A percentile compares a stretch with the other conserved stretches of the same genome.
These are phyloP conservation scores for Aspergillus sp. DNA, from an alignment of 2,329 filamentous ascomycete species.

Conservation along the genomic window DNA sequence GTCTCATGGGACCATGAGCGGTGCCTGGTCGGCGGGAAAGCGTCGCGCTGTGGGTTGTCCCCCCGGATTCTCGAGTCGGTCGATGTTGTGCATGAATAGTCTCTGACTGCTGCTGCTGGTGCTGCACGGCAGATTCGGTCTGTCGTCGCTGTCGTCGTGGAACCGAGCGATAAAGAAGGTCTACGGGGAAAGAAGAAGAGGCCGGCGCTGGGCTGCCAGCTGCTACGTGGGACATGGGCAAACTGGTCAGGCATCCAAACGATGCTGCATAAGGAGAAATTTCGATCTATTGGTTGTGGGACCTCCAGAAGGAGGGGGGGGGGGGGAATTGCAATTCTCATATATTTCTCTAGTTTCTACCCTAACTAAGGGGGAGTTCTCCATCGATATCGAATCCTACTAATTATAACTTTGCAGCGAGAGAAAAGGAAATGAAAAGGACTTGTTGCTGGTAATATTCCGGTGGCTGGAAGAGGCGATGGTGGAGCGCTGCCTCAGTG, in stretches of 20 bases:
- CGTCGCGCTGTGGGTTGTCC: conserved; percentile 1
- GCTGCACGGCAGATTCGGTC: conserved; percentile 19
- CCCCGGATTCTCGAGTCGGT: conserved; percentile 3
- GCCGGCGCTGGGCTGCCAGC: conserved; percentile 11
- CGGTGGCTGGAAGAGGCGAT: conserved; percentile 6
- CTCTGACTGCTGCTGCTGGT: neutral
- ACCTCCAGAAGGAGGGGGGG: conserved; percentile 2
- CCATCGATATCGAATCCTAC: neutral
- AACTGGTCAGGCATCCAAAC: conserved; percentile 20
- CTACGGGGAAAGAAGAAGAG: conserved; percentile 5
- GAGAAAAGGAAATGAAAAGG: conserved; percentile 4
- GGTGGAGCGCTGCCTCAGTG: conserved; percentile 9
- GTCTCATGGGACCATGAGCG: neutral
- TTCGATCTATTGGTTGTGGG: conserved; percentile 14
- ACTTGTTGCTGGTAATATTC: neutral
- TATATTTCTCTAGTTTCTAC: neutral
- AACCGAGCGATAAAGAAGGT: conserved; percentile 2
- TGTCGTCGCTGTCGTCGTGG: conserved; percentile 16
- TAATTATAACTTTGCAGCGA: neutral
- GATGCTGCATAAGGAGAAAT: conserved; percentile 13
- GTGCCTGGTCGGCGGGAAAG: conserved; percentile 4
- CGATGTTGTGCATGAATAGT: conserved; percentile 15
- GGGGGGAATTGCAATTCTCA: neutral
- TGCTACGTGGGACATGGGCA: conserved; percentile 20
- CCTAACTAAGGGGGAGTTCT: conserved; percentile 3